Evolutionary conservation across 176 grass and related monocot genomes (phyloP), one percentile per base, ranked within the genome.

Genomic region (Rhipidocladum racemiflorum): DNA sequence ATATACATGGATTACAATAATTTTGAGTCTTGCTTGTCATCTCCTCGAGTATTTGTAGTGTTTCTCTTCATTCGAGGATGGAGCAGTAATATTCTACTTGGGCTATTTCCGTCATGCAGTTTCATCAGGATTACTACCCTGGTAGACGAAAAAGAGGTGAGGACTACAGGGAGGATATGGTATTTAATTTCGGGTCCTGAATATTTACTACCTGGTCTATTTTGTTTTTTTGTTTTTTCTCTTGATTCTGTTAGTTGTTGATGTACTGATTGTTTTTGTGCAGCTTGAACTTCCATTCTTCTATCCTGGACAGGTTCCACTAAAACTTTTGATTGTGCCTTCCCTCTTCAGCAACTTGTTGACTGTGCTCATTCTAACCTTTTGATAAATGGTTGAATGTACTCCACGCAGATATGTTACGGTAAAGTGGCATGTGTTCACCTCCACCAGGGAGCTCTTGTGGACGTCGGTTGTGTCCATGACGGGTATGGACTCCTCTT

Each of bases 211-310:
- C 32, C 61, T 29, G 18, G 1, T 89, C 71, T 18, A 30, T 72
- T 61, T 48, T 74, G 6, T 30, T 4, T 3, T 81, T 30, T 25
- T 63, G 38, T 29, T 30, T 4, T 3, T 81, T 30, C 21, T 63
- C 53, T 29, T 24, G 16, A 44, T 46, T 25, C 40, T 82, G 21
- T 82, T 44, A 20, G 48, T 36, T 83, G 39, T 13, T 88, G 66
- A 79, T 87, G 8, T 81, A 53, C 75, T 79, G 36, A 70, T 86
- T 94, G 27, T 73, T 82, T 79, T 65, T 21, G 6, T 98, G 90
- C 88, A 98, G 95, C 90, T 91, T 82, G 92, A 98, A 87, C 92
- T 98, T 88, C 92, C 95, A 84, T 97, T 97, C 88, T 89, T 94
- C 84, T 97, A 97, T 84, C 90, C 95, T 87, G 95, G 95, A 86